Base-by-base conservation (phyloP, 345 rosid genomes). In the Ceriops zippeliana region DNA sequence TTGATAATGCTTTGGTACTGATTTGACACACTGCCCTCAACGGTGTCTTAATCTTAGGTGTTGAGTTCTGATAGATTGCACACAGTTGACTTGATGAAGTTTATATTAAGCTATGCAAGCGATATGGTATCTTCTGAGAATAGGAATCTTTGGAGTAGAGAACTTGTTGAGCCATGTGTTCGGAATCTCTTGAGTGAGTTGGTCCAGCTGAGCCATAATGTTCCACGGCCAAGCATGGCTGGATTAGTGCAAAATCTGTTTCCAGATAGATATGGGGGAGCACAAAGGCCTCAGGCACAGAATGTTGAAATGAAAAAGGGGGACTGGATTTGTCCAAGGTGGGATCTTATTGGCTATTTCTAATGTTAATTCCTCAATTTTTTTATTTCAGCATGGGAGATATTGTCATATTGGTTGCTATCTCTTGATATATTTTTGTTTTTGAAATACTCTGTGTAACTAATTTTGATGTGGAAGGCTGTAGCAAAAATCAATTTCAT, bases 271-370 rank as follows among this genome's bases (percentile, higher is more conserved):
- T 49, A 78, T 85, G 86, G 70, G 19, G 85, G 81, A 78, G 52
- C 61, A 15, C 65, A 78, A 1, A 77, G 86, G 73, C 72, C 88
- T 10, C 71, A 52, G 54, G 81, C 82, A 52, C 83, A 79, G 54
- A 78, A 75, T 21, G 53, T 83, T 76, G 92, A 90, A 83, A 87
- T 90, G 96, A 95, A 86, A 87, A 87, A 82, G 64, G 99, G 99
- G 46, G 99, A 95, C 74, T 95, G 99, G 99, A 79, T 84, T 60
- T 95, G 99, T 74, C 70, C 83, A 15, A 89, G 99, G 99, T 88
- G 76, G 63, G 61, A 30, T 56, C 21, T 35, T 64, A 67, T 46
- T 57, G 26, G 32, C 30, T 10, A 22, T 35, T 30, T 30, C 22
- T 19, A 54, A 4, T 72, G 32, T 9, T 31, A 61, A 68, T 21